Evolutionary conservation across 495 filamentous ascomycete genomes (phyloP), one percentile per base, ranked within the genome.

Genomic region (Aspergillus funiculosus): DNA sequence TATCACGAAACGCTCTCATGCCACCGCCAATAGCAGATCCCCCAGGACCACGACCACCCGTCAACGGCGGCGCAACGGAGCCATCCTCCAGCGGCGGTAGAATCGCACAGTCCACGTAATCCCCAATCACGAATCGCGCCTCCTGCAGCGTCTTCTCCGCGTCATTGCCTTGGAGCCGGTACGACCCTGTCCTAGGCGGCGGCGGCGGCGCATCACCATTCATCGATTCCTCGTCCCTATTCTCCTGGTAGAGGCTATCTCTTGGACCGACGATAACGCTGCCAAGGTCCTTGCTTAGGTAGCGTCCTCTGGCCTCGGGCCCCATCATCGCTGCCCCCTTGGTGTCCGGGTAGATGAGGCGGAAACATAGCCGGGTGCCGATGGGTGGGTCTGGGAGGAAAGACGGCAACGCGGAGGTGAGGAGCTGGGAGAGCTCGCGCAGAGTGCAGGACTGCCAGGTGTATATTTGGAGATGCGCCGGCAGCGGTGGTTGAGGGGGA

Each of bases 361-460:
- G 83, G 73, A 89, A 98, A 39, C 81, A 80, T 28, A 95, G 74
- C 34, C 90, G 79, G 2, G 89, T 90, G 45, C 90, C 89, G 32
- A 88, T 75, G 15, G 79, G 75, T 0, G 85, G 87, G 39, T 72
- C 54, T n/a, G 90, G 86, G 17, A 95, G 78, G 43, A 90, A 61
- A 18, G 61, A 58, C 0, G 86, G 86, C 0, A 89, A 67, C 0
- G 85, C 76, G 43, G 73, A 67, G 28, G 76, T 77, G 35, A 90
- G 78, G 14, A 95, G 82, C 57, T 84, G 79, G 5, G 83, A 78
- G 25, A 96, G 82, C 66, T 96, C 89, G 55, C 74, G 72, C 11
- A 98, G 78, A 8, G 87, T 87, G 72, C 86, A 90, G 58, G 78
- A 79, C 44, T 76, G 77, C 87, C 88, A 95, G 55, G 89, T 91